Conservation (phyloP, 805 yeast genomes). For the Yarrowia yakushimensis region DNA sequence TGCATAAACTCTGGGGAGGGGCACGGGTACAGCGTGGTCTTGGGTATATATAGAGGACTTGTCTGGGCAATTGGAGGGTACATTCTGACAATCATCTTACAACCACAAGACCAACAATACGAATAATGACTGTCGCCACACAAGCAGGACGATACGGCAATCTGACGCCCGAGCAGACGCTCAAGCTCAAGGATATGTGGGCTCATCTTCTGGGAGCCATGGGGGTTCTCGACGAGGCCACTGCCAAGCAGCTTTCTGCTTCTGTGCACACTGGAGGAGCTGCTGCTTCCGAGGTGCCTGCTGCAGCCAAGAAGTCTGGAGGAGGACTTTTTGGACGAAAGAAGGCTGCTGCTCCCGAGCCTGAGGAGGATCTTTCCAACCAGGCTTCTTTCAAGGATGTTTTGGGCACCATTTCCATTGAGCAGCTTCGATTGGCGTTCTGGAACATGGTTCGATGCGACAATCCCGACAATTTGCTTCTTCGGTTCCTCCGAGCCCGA, state of each 20-base stretch:
- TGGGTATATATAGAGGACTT: neutral
- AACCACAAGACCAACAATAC: neutral
- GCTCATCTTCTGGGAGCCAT: slow-evolving; percentile 32
- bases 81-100: no score
- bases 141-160: slow-evolving; percentile 40
- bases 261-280: slow-evolving; percentile 25
- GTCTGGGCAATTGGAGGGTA: no score
- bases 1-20: neutral
- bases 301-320: slow-evolving; percentile 32
- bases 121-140: slow-evolving; percentile 5
- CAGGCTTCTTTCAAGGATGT: slow-evolving; percentile 44
- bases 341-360: slow-evolving; percentile 27
- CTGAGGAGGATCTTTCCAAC: slow-evolving; percentile 27
- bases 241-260: slow-evolving; percentile 32
- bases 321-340: slow-evolving; percentile 35
- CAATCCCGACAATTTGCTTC: slow-evolving; percentile 70
- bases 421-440: slow-evolving; percentile 49
- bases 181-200: slow-evolving; percentile 42
- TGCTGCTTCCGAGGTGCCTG: slow-evolving; percentile 30
- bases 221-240: slow-evolving; percentile 30
- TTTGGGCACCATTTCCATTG: slow-evolving; percentile 51
- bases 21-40: neutral
- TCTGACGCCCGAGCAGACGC: slow-evolving; percentile 40
- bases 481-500: slow-evolving; percentile 81
- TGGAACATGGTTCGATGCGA: slow-evolving; percentile 69